Evolutionary conservation across 2,329 filamentous ascomycete species (phyloP), one percentile per base, ranked within the genome.

Genomic region (Arthrobotrys sinensis): DNA sequence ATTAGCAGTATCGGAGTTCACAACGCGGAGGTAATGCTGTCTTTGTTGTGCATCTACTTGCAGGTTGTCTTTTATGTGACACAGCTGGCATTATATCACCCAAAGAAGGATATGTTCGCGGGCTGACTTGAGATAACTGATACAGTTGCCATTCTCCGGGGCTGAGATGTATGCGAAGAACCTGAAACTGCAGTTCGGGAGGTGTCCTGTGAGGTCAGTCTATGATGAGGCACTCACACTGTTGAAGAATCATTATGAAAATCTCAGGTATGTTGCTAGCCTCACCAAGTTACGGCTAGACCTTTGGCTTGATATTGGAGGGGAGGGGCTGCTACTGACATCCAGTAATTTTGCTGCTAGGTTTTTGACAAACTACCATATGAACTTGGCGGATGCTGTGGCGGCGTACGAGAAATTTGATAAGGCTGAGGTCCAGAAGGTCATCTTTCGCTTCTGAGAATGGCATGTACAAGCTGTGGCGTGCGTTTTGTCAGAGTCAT

Each of bases 1-100:
- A 92, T 94, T 80, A 91, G 90, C 81, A 93, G 90, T 82, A 92
- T 93, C 75, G 91, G 92, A 3, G 91, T 93, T 36, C 91, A 93
- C 81, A 93, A 92, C 83, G 89, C 86, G 46, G 90, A 92, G 86
- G 90, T 92, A 82, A 82, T 85, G 60, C 11, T 16, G 28, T 57
- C 32, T n/a, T 79, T 36, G 60, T 34, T n/a, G 52, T 57, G 52
- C 52, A 38, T 71, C 40, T 53, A 55, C 34, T 46, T 68, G 55
- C 48, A 69, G 21, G 16, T 55, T 60, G 24, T 38, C 55, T 65
- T 70, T 68, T 52, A 65, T 76, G 16, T 36, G 70, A 63, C 70
- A 67, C 55, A 55, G 55, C 64, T 40, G 65, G 14, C 60, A 24
- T 53, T 64, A 53, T 62, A 65, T 76, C 43, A 57, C 53, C 36